Base-by-base conservation (phyloP, 2,329 filamentous ascomycete species). In the Sclerotinia sclerotiorum region DNA sequence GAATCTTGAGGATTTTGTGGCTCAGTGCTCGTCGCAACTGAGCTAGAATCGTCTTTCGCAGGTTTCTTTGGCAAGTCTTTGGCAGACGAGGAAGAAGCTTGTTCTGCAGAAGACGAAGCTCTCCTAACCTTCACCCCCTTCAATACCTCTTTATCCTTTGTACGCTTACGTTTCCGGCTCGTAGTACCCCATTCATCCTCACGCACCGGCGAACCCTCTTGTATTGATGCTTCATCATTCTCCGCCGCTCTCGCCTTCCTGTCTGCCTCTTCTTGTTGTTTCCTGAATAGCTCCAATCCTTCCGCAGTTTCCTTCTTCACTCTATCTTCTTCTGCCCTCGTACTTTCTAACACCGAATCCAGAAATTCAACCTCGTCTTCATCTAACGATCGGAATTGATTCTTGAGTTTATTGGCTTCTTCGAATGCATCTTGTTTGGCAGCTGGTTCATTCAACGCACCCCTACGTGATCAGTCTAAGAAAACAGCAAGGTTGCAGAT, bases 381-480 rank as follows among this genome's bases (percentile, higher is more conserved):
- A 76, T 94, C 89, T 42, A 95, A 83, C 3, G 89, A 83, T 51
- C 89, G 86, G 77, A 93, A 94, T 80, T 94, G 92, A 75, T 94
- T 91, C 75, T 87, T 86, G 65, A 94, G 81, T 72, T 85, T 85
- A 71, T 84, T 85, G 71, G 88, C 84, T 78, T 94, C 91, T 78
- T 93, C 91, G 78, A 93, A 93, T 11, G 89, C 90, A 27, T 91
- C 91, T 80, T 94, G 90, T 79, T 94, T 94, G 69, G 90, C 90
- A 72, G 88, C 91, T 90, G 68, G 49, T 72, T 73, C 52, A 68
- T 74, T 72, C 69, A 72, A 73, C 67, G 72, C 71, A 77, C 69
- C 72, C 69, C 75, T 77, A 72, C 69, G 76, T 77, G 76, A 77
- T 78, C 75, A 77, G 76, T 62, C 70, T 42, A 67, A 69, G 65